A percentile compares a stretch with the other conserved stretches of the same genome.
phyloP scores from a whole-genome alignment of 495 filamentous ascomycete genomes.

The Penicillium subrubescens region DNA sequence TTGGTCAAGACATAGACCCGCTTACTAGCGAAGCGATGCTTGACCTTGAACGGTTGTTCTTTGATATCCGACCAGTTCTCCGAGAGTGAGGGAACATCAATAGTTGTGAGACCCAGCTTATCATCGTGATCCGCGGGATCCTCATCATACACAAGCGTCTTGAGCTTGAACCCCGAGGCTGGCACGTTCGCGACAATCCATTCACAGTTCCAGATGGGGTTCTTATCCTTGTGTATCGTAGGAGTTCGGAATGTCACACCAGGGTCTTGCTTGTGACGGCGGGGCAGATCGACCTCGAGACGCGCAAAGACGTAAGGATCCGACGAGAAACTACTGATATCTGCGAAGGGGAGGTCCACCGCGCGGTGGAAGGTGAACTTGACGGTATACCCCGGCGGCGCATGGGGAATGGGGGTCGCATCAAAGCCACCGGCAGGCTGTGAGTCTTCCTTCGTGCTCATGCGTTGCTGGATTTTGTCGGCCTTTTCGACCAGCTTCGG shows the following conservation, averaged over 20 bases:
- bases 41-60: slow-evolving; percentile 68
- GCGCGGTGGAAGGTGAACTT: slow-evolving; percentile 84
- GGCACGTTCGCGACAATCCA: slow-evolving; percentile 91
- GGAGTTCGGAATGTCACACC: slow-evolving; percentile 70
- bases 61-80: slow-evolving; percentile 70
- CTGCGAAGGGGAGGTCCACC: slow-evolving; percentile 76
- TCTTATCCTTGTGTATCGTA: slow-evolving; percentile 67
- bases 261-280: slow-evolving; percentile 80
- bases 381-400: slow-evolving; percentile 76
- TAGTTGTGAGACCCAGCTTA: slow-evolving; percentile 77
- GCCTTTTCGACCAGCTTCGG: slow-evolving; percentile 58
- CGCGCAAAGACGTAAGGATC: slow-evolving; percentile 83
- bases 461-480: slow-evolving; percentile 58
- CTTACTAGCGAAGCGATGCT: slow-evolving; percentile 83
- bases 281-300: slow-evolving; percentile 60
- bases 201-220: slow-evolving; percentile 79
- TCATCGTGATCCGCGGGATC: slow-evolving; percentile 87
- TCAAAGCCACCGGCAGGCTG: slow-evolving; percentile 78
- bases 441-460: slow-evolving; percentile 31
- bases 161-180: slow-evolving; percentile 73
- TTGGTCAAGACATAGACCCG: slow-evolving; percentile 75
- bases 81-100: slow-evolving; percentile 57
- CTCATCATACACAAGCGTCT: slow-evolving; percentile 84
- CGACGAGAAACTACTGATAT: slow-evolving; percentile 73
- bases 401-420: slow-evolving; percentile 70